Conservation (phyloP, 495 filamentous ascomycete species). For the Elaphomyces granulatus region DNA sequence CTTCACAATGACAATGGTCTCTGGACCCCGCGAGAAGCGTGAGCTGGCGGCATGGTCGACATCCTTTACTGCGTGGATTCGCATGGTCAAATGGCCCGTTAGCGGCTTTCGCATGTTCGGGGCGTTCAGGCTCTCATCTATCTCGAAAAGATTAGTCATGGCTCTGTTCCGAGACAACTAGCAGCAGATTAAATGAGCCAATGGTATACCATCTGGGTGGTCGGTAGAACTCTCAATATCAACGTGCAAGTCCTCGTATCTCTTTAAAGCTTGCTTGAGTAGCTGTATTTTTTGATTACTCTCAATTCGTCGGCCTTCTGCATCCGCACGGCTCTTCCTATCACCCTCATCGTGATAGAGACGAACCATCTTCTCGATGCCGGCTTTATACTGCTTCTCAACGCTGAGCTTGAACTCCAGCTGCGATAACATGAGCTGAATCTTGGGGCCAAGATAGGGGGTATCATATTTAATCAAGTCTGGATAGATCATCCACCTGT, state of each 20-base stretch:
- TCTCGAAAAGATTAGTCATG: too few relatives aligned
- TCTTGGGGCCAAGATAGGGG: conserved; percentile 84
- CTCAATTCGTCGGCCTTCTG: conserved; percentile 75
- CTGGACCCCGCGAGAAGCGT: conserved; percentile 76
- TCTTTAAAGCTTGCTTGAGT: conserved; percentile 84
- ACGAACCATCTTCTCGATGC: conserved; percentile 98
- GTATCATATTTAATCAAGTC: conserved; percentile 99
- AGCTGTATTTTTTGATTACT: conserved; percentile 97
- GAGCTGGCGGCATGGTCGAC: conserved; percentile 86
- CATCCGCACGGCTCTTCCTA: conserved; percentile 84
- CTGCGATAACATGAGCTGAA: conserved; percentile 97
- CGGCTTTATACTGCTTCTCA: conserved; percentile 97
- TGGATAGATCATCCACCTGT: conserved; percentile 27
- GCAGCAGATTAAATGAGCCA: too few relatives aligned
- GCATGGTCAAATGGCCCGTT: conserved; percentile 74
- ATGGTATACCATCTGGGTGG: conserved; percentile 77
- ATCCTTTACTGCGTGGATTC: conserved; percentile 78
- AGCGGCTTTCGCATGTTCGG: conserved; percentile 90
- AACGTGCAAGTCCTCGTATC: conserved; percentile 95
- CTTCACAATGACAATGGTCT: conserved; percentile 91
- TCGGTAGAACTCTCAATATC: conserved; percentile 74
- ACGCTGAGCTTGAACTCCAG: conserved; percentile 98
- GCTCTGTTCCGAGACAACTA: too few relatives aligned
- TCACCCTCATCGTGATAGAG: conserved; percentile 98
- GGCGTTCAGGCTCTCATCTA: conserved; percentile 93